Conservation (phyloP, 164 flowering plant genomes). For the Berberis thunbergii region DNA sequence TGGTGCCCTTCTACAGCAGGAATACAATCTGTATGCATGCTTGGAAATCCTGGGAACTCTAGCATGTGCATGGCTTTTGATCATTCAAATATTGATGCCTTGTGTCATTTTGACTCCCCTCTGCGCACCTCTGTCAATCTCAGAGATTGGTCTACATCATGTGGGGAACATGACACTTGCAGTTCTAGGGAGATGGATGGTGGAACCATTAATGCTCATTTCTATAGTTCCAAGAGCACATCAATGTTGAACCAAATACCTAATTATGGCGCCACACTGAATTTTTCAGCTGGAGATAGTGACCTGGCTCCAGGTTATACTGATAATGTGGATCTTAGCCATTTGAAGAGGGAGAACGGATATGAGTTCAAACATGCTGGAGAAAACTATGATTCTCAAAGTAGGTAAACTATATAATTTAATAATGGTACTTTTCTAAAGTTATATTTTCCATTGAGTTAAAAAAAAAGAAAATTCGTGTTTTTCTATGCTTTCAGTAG, state of each 20-base stretch:
- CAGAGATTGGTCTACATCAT: constrained; percentile 20
- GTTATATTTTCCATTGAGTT: not conserved
- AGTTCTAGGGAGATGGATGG: constrained; percentile 15
- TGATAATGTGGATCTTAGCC: constrained; percentile 7
- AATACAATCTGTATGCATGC: constrained; percentile 6
- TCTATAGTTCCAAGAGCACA: constrained; percentile 9
- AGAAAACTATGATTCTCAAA: constrained; percentile 12
- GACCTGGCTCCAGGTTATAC: constrained; percentile 12
- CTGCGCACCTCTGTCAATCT: constrained; percentile 19
- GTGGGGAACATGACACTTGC: constrained; percentile 12
- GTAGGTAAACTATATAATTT: constrained; percentile 14
- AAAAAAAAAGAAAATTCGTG: not conserved
- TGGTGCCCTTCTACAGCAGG: constrained; percentile 8
- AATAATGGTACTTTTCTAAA: not conserved
- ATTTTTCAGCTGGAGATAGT: constrained; percentile 19
- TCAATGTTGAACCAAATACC: constrained; percentile 10
- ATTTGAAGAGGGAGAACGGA: constrained; percentile 9
- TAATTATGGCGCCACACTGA: constrained; percentile 14
- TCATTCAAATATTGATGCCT: constrained; percentile 13
- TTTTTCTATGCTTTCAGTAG: not conserved
- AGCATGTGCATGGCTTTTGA: constrained; percentile 7
- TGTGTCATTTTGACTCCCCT: constrained; percentile 18
- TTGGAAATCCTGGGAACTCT: constrained; percentile 4
- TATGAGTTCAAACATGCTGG: constrained; percentile 8
- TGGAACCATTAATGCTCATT: constrained; percentile 7